phyloP scores from a whole-genome alignment of 2,329 filamentous ascomycete genomes.

The Fusarium proliferatum region DNA sequence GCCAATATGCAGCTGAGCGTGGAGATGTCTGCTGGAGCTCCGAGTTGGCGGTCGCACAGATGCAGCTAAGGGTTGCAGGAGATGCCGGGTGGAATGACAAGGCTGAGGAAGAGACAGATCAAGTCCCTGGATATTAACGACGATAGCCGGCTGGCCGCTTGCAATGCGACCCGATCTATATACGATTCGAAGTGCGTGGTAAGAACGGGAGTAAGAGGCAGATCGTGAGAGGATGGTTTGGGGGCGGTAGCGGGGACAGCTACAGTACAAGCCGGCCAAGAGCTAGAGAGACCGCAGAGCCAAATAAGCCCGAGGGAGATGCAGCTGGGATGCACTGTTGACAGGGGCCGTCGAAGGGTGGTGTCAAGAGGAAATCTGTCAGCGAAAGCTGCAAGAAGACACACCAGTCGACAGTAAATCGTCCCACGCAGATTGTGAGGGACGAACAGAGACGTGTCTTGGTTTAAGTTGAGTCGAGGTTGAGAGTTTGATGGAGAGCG shows the following conservation, averaged over 20 bases:
- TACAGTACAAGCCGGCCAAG: constrained; percentile 14
- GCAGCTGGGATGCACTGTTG: constrained; percentile 29
- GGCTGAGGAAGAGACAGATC: constrained; percentile 17
- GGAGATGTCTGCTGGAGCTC: constrained; percentile 19
- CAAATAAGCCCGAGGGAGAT: constrained; percentile 23
- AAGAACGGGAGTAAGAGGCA: constrained; percentile 31
- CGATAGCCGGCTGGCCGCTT: constrained; percentile 43
- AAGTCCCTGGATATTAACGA: constrained; percentile 20
- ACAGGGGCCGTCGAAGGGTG: constrained; percentile 10
- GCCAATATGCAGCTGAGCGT: constrained; percentile 33
- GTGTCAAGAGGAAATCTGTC: neutral
- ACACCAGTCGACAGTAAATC: constrained; percentile 2
- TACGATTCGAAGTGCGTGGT: constrained; percentile 32
- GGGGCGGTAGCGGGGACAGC: constrained; percentile 37
- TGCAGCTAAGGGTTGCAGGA: constrained; percentile 24
- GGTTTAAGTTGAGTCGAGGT: constrained; percentile 28
- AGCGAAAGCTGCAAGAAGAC: neutral
- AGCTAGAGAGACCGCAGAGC: constrained; percentile 18
- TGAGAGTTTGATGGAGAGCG: constrained; percentile 36
- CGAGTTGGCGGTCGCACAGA: constrained; percentile 26
- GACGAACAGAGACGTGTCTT: constrained; percentile 22
- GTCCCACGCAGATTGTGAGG: constrained; percentile 16
- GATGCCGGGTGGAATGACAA: constrained; percentile 16
- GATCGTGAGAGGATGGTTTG: constrained; percentile 38
- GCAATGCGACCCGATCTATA: constrained; percentile 48